Conservation (phyloP, 306 rosid species). For the Arachis stenosperma region DNA sequence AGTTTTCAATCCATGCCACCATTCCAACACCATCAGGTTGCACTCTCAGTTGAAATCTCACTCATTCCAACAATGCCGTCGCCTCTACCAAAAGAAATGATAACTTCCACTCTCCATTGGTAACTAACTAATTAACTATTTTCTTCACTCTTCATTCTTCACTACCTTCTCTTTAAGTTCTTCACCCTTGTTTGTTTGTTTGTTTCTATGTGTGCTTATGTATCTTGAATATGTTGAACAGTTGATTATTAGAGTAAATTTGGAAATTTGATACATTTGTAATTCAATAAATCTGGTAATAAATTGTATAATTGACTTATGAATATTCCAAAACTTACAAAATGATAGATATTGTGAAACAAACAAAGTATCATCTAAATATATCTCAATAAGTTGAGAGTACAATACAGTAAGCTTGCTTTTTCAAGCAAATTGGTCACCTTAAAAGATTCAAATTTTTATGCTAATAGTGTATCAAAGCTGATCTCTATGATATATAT, state of each 20-base stretch:
- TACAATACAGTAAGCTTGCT: too few species aligned
- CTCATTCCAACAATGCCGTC: constrained; percentile 5
- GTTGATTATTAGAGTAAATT: background rate
- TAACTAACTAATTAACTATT: constrained; percentile 15
- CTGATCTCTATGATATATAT: background rate
- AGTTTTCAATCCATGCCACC: constrained; percentile 34
- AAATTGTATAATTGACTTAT: too few species aligned
- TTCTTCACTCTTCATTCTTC: background rate
- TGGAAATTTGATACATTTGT: too few species aligned
- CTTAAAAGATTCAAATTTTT: background rate
- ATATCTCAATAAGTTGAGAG: too few species aligned
- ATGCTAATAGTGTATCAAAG: background rate
- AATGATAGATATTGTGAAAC: too few species aligned
- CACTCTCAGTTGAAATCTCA: constrained; percentile 35
- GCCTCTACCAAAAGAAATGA: constrained; percentile 41
- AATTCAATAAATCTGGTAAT: too few species aligned
- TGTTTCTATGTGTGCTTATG: background rate
- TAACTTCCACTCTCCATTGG: constrained; percentile 44
- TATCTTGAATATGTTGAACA: background rate
- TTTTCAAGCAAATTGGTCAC: background rate
- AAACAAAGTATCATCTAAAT: too few species aligned
- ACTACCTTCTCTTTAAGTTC: background rate
- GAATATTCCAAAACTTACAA: too few species aligned
- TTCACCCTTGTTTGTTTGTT: background rate
- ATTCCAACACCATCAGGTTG: constrained; percentile 31